Evolutionary conservation across 2,329 filamentous ascomycete genomes (phyloP), one percentile per base, ranked within the genome.

Genomic region (Exophiala calicioides): DNA sequence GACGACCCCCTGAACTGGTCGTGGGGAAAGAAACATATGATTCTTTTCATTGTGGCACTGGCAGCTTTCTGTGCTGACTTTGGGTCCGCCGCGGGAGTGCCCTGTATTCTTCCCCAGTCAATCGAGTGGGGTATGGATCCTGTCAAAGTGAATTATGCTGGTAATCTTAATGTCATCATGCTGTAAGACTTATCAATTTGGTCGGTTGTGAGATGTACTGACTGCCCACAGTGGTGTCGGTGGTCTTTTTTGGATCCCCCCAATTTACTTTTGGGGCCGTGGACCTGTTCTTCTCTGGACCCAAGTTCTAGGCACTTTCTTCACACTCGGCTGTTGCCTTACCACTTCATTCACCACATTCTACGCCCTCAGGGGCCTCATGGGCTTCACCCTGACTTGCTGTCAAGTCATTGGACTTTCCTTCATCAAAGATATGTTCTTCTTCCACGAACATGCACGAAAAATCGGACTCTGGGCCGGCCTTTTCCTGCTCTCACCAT

Each of bases 1-100:
- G 4, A 34, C 24, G 24, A 27, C 24, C 77, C 77, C 2, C 63
- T 80, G 27, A 79, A 76, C 48, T 76, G 76, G 75, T 37, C 41
- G 10, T 23, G 20, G 27, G 18, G n/a, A 7, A 45, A 34, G 16
- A 46, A 50, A 15, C 33, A 44, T 29, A 16, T 32, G 2, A 10
- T 44, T 4, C 33, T 50, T 8, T 16, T 43, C 26, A 40, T 19
- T 49, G 63, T 71, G 5, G 62, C 63, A 0, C 58, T 57, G 3
- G 59, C 59, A 3, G 62, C 68, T 0, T 65, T 70, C 37, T 46
- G 70, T 3, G 62, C 67, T 1, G 69, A 73, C 50, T 71, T 67
- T 62, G 64, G 63, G 4, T 63, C 62, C 45, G 66, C 62, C 1
- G 65, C 65, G 0, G 69, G 66, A 5, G 62, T 65, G 3, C 62